These are phyloP conservation scores for Fusarium subtropicale DNA, from an alignment of 2,329 filamentous ascomycete species.

Conservation along the genomic window DNA sequence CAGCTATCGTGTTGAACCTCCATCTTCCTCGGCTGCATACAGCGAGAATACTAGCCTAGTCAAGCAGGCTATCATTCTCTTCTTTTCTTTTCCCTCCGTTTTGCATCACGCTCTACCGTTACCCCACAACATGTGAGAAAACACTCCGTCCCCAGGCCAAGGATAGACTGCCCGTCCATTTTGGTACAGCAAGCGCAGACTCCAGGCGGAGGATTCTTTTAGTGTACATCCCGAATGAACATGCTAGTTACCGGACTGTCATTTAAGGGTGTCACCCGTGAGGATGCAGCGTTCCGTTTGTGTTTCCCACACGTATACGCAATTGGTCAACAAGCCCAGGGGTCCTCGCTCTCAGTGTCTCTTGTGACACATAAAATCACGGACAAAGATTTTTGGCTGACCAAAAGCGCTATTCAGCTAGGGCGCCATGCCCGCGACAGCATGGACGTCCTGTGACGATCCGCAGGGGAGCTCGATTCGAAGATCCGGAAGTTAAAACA, in stretches of 20 bases:
- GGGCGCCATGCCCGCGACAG: slow-evolving; percentile 13
- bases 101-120: slow-evolving; percentile 1
- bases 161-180: slow-evolving; percentile 15
- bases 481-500: slow-evolving; percentile 28
- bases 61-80: slow-evolving; percentile 21
- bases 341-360: slow-evolving; percentile 21
- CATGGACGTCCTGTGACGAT: slow-evolving; percentile 28
- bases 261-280: slow-evolving; percentile 41
- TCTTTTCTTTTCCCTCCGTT: slow-evolving; percentile 7
- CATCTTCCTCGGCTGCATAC: slow-evolving; percentile 5
- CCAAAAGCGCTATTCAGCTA: slow-evolving; percentile 31
- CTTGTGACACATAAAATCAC: slow-evolving; percentile 27
- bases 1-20: slow-evolving; percentile 18
- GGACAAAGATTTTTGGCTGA: slow-evolving; percentile 19
- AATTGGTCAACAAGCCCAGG: slow-evolving; percentile 36
- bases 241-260: slow-evolving; percentile 43
- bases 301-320: slow-evolving; percentile 21
- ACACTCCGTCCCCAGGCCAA: slow-evolving; percentile 5
- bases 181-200: slow-evolving; percentile 20
- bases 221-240: slow-evolving; percentile 35
- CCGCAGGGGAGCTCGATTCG: slow-evolving; percentile 32
- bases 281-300: slow-evolving; percentile 28
- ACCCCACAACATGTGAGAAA: slow-evolving; percentile 21
- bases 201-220: slow-evolving; percentile 41
- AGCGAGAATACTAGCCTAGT: slow-evolving; percentile 13